Conservation (phyloP, 1,284 basidiomycete genomes). For the Naganishia liquefaciens region DNA sequence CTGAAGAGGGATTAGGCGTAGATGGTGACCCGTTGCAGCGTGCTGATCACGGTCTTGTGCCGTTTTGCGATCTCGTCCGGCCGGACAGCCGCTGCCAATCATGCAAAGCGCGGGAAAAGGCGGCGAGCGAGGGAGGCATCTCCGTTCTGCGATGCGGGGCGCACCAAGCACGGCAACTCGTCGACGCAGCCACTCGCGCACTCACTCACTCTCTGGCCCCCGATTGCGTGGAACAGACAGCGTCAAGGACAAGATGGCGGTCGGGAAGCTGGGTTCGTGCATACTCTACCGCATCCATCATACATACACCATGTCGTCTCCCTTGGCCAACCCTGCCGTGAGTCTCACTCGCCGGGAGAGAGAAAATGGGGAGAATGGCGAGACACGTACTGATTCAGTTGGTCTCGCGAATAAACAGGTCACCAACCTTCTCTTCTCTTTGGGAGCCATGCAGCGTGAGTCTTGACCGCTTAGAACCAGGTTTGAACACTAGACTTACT, state of each 20-base stretch:
- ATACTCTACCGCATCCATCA: conserved; percentile 9
- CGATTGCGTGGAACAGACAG: conserved; percentile 24
- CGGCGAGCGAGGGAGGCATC: neutral
- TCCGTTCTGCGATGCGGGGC: neutral
- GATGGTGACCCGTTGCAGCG: conserved; percentile 17
- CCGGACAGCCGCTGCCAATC: conserved; percentile 9
- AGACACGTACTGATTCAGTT: neutral
- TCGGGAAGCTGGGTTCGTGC: conserved; percentile 11
- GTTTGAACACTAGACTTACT: neutral
- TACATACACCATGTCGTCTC: conserved; percentile 19
- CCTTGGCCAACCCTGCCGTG: conserved; percentile 50
- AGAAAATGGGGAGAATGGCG: too few species aligned
- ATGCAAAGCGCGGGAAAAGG: conserved; percentile 2
- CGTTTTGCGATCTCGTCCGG: conserved; percentile 21
- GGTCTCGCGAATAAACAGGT: conserved; percentile 43
- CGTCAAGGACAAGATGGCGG: neutral
- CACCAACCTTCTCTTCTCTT: conserved; percentile 76
- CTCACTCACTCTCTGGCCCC: conserved; percentile 2
- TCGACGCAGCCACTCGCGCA: conserved; percentile 1
- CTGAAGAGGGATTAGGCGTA: conserved; percentile 27
- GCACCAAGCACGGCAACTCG: neutral
- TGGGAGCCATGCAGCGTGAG: conserved; percentile 84
- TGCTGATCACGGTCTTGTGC: neutral
- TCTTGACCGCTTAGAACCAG: conserved; percentile 15
- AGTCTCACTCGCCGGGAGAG: neutral